These are phyloP conservation scores for Saxophila tyrrhenica DNA, from an alignment of 495 filamentous ascomycete genomes.

Conservation along the genomic window DNA sequence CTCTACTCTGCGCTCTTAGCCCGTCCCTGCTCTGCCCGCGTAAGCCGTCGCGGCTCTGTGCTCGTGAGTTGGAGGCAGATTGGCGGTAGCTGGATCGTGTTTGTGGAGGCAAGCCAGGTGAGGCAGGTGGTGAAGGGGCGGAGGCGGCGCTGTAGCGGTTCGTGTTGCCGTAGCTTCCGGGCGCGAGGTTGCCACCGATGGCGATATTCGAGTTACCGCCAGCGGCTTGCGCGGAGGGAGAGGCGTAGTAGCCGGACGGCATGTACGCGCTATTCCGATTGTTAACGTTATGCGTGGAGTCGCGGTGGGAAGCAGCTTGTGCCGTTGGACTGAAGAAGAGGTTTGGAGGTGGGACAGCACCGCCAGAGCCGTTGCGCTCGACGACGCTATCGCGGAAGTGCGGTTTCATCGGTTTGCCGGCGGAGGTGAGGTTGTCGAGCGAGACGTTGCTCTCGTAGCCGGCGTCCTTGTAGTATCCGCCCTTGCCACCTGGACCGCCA, in stretches of 20 bases:
- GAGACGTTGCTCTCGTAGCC: constrained; percentile 23
- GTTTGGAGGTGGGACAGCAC: constrained; percentile 40
- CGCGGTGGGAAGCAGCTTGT: constrained; percentile 30
- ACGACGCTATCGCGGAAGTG: constrained; percentile 22
- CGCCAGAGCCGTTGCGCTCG: constrained; percentile 26
- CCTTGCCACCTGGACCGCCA: not conserved
- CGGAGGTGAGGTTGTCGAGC: constrained; percentile 35
- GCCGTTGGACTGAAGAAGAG: constrained; percentile 96
- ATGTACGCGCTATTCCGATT: constrained; percentile 59
- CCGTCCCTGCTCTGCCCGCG: not conserved
- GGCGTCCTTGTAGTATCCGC: constrained; percentile 28
- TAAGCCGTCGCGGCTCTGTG: constrained; percentile 9
- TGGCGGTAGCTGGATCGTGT: not conserved
- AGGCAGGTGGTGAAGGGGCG: constrained; percentile 26
- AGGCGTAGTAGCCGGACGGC: constrained; percentile 85
- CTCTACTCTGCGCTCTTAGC: not conserved
- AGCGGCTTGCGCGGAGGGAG: constrained; percentile 34
- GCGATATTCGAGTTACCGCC: constrained; percentile 25
- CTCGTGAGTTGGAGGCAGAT: not conserved
- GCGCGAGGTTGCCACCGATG: constrained; percentile 40
- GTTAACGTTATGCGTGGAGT: constrained; percentile 29
- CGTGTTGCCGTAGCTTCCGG: constrained; percentile 30
- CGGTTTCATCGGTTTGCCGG: constrained; percentile 31
- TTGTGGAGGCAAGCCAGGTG: constrained; percentile 49
- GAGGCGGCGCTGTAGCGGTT: constrained; percentile 33